Base-by-base conservation (phyloP, 1,284 basidiomycete species). In the Marasmius tenuissimus region DNA sequence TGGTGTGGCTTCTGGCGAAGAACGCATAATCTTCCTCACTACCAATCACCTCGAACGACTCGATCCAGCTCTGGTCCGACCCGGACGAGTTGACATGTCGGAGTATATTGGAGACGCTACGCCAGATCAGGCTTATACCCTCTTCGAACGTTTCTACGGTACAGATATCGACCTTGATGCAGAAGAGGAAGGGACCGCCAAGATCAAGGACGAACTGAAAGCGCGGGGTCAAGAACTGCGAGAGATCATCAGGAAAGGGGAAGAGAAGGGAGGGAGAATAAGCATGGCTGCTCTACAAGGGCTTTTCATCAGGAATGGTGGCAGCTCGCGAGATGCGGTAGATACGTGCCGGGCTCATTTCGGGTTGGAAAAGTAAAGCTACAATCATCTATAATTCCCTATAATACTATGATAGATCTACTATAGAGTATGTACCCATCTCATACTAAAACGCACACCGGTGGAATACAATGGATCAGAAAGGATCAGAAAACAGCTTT, bases 21-120 rank as follows among this genome's bases (percentile, higher is more conserved):
- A 97, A 71, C 88, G 97, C n/a, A 92, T 99, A 71, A 88, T 99
- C 48, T 99, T 99, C 76, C 94, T 99, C 92, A 99, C 97, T 0
- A 99, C 97, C n/a, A 99, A 99, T 75, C 97, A 98, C 70, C 76
- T 93, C 47, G 85, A 91, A 64, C 82, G 80, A 64, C 82, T 95
- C 18, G 95, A 97, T 70, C 91, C 94, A 9, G 97, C 97, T 0
- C 86, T 99, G 42, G 95, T 99, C 67, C 89, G 97, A 58, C 97
- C 97, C 0, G 97, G 97, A 1, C 85, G 97, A 9, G 96, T 99
- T 40, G 97, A 99, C 73, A 75, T 98, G 50, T 85, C 88, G 35
- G 86, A 92, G 66, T 79, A 94, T 49, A 84, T 99, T 40, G 96
- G 92, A 71, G 94, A 99, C 70, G 95, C 97, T 0, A 89, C 85